Evolutionary conservation across 2,329 filamentous ascomycete species (phyloP).

Genomic region (Massarina eburnea): DNA sequence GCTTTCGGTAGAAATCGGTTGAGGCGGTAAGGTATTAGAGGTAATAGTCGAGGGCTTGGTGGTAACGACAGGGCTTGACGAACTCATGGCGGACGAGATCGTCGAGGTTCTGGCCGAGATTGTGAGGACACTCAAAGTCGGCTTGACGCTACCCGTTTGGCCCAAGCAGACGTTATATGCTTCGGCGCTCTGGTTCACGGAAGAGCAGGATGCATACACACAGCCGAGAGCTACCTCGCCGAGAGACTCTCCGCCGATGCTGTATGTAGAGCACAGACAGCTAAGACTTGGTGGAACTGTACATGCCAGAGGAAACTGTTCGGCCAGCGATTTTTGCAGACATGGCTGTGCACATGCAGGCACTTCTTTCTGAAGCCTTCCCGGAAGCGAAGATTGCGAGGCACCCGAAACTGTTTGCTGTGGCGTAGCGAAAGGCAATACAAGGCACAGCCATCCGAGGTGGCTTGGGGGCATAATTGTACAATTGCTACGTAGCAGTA

Average conservation of each 20-base stretch:
- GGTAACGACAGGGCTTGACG: constrained; percentile 8
- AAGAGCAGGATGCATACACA: constrained; percentile 37
- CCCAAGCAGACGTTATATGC: constrained; percentile 42
- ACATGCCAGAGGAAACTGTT: constrained; percentile 39
- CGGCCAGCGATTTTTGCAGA: constrained; percentile 32
- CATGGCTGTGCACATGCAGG: constrained; percentile 43
- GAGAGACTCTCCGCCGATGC: constrained; percentile 36
- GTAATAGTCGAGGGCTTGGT: constrained; percentile 12
- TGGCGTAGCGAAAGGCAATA: constrained; percentile 37
- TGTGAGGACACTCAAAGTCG: constrained; percentile 40
- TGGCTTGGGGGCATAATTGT: constrained; percentile 44
- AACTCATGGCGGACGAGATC: constrained; percentile 12
- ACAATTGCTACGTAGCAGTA: constrained; percentile 34
- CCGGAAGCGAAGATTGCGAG: constrained; percentile 26
- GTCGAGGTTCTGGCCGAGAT: constrained; percentile 27
- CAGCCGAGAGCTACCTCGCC: constrained; percentile 43
- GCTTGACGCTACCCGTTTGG: constrained; percentile 35
- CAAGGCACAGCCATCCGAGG: constrained; percentile 40
- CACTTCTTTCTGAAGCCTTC: constrained; percentile 30
- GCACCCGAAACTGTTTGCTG: constrained; percentile 26
- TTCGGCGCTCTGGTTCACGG: constrained; percentile 23
- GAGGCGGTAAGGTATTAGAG: constrained; percentile 13
- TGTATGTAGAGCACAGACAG: constrained; percentile 45
- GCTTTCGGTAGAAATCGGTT: constrained; percentile 19
- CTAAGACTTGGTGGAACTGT: constrained; percentile 30